Evolutionary conservation across 2,329 filamentous ascomycete species (phyloP).

Genomic region (Talaromyces sp.): DNA sequence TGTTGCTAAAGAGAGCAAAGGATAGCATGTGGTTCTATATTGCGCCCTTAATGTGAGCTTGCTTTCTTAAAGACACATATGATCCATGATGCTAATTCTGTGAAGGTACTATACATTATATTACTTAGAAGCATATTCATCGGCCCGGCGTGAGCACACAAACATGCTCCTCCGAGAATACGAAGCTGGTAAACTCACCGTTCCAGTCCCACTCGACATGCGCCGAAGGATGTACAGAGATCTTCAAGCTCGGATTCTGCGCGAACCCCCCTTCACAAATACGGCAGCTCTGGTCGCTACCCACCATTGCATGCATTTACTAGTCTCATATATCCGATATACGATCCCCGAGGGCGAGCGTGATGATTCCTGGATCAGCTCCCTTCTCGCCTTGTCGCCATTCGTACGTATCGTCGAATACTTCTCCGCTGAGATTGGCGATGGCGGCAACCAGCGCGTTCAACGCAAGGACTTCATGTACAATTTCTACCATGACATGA

Average conservation of each 20-base stretch:
- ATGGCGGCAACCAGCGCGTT: conserved; percentile 42
- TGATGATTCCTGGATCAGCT: conserved; percentile 45
- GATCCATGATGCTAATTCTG: neutral
- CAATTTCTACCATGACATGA: conserved; percentile 46
- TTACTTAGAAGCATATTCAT: conserved; percentile 45
- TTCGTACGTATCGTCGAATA: conserved; percentile 45
- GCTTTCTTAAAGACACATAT: too few relatives aligned
- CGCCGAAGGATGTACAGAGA: conserved; percentile 41
- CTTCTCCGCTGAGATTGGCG: conserved; percentile 48
- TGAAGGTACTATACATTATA: conserved; percentile 45
- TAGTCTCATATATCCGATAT: conserved; percentile 43
- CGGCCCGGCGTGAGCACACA: conserved; percentile 40
- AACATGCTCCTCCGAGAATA: conserved; percentile 42
- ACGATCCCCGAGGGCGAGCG: conserved; percentile 38
- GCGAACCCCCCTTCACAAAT: conserved; percentile 44
- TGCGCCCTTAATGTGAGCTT: conserved; percentile 44
- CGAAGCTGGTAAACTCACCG: conserved; percentile 41
- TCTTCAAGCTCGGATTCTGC: conserved; percentile 42
- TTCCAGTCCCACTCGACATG: conserved; percentile 37
- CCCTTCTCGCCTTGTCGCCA: conserved; percentile 43
- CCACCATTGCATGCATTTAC: conserved; percentile 45
- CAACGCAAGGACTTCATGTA: conserved; percentile 49
- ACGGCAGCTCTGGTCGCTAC: conserved; percentile 43
- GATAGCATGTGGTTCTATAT: conserved; percentile 43
- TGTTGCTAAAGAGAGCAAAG: conserved; percentile 37